A percentile compares a stretch with the other conserved stretches of the same genome.
Conservation (phyloP, 495 filamentous ascomycete genomes). For the Cenococcum geophilum region DNA sequence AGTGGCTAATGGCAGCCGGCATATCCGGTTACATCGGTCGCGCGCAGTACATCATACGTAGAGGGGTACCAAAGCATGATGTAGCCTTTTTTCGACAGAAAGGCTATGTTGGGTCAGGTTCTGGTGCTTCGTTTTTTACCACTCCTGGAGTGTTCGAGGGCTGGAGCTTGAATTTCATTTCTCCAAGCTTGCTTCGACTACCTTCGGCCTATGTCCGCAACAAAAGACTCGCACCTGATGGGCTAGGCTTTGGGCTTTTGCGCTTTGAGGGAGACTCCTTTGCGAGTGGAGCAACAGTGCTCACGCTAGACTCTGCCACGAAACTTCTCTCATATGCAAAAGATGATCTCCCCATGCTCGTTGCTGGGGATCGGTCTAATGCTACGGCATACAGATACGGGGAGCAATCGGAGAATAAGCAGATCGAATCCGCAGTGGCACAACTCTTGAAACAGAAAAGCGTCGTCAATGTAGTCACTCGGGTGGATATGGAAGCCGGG, state of each 20-base stretch:
- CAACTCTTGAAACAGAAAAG: neutral
- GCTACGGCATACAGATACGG: neutral
- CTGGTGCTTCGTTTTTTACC: neutral
- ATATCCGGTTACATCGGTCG: no score
- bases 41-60: no score
- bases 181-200: neutral
- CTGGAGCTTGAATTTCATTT: neutral
- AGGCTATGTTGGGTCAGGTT: neutral
- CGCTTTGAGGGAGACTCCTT: neutral
- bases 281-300: neutral
- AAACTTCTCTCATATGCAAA: neutral
- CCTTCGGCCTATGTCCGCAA: neutral
- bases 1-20: no score
- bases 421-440: neutral
- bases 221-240: neutral
- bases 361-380: neutral
- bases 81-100: no score
- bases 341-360: neutral
- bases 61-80: no score
- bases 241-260: neutral
- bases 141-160: neutral
- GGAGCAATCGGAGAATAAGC: neutral
- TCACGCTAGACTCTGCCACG: neutral
- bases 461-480: neutral
- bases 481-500: neutral